Evolutionary conservation across 139 green algal genomes (phyloP), one percentile per base, ranked within the genome.

Genomic region (Raphidocelis subcapitata): DNA sequence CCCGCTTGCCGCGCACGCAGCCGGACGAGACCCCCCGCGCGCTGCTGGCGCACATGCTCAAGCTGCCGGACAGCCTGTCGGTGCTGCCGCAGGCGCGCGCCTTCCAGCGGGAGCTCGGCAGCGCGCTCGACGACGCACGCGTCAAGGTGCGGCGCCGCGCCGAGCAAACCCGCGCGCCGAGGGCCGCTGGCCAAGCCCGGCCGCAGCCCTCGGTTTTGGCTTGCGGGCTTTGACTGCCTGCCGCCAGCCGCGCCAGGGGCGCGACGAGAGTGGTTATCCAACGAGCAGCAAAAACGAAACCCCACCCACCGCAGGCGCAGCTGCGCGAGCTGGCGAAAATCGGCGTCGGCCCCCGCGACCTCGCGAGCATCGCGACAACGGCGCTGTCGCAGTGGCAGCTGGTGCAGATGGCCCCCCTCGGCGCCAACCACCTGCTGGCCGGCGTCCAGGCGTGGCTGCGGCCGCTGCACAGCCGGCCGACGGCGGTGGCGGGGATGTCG

Each of bases 41-140:
- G 33, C 49, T 90, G 20, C 65, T 85, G 69, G 62, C 47, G 21
- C 54, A 65, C 52, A 81, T 92, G 75, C 82, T 91, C 31, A 60
- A 37, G 5, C 72, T 91, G 71, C 85, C 86, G 28, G 61, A 67
- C 0, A 5, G 37, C 4, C 74, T 79, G 26, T 8, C 35, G 2
- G 37, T 70, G 5, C 29, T 28, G 3, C 44, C 68, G 21, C 37
- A 37, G 26, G 31, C 28, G 2, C 23, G 49, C 56, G 20, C 46
- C 31, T 51, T 72, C 72, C 65, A 77, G 60, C 28, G 52, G 29
- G 31, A 41, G 2, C 37, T 85, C 69, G 67, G 81, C 32, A 62
- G 55, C 28, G 66, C 73, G 5, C 46, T 90, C 29, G 51, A 29
- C 15, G 15, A 5, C 54, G 54, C 23, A 29, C 12, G 10, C 54